Evolutionary conservation across 805 yeast species (phyloP), one percentile per base, ranked within the genome.

Genomic region (Jamesozyma rosinii): DNA sequence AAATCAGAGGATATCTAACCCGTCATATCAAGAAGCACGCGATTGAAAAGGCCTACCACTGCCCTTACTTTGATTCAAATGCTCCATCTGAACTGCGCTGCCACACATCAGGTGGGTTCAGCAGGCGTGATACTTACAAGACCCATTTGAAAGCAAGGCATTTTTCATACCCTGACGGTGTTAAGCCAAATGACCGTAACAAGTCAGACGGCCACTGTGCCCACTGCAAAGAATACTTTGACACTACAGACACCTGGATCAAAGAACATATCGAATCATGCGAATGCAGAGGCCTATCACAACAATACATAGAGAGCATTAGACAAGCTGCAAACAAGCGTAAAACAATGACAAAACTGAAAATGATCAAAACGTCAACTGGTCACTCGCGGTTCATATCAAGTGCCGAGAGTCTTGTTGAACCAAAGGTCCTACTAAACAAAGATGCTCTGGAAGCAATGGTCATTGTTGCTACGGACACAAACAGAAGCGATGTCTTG

Each of bases 21-120:
- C 78, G 97, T 50, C 97, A 89, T 64, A 69, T 86, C 58, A 86
- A 88, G 69, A 89, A 89, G 60, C 97, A 89, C 63, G 88, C 88
- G 5, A 67, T 76, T 21, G 74, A 74, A 40, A 89, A 88, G 66
- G 96, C 95, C 2, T 89, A 83, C 61, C 81, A 65, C 63, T 70
- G 70, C 45, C 66, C 70, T 1, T 57, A 52, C 27, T 63, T 59
- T 49, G 65, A 68, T 40, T 55, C 50, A 3, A 50, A 49, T 18
- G 41, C 58, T 9, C 53, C 62, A 2, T 63, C 54, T 11, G 62
- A 59, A 19, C 36, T 49, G 30, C 52, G 61, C 30, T 62, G 66
- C 38, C 66, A 62, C 46, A 50, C 50, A 20, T 50, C 63, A 2
- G 96, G 96, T 41, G 96, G 95, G 1, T 88, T 88, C 59, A 83